A percentile compares a stretch with the other conserved stretches of the same genome.
Evolutionary conservation across 768 basidiomycete genomes (phyloP).

Genomic region (Boletus pseudopeckii): DNA sequence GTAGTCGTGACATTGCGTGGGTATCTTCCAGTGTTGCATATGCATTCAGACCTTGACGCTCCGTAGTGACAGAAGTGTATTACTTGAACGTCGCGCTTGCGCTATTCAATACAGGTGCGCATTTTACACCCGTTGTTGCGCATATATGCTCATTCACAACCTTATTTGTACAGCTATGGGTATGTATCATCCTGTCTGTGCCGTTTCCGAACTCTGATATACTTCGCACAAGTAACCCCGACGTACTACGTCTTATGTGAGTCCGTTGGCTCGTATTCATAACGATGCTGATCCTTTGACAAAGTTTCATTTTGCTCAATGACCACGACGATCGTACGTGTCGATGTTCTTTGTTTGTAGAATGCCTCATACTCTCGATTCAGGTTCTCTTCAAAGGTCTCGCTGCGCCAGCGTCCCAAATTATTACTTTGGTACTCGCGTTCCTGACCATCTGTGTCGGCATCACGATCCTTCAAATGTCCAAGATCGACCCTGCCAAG

Average conservation of each 20-base stretch:
- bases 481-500: constrained; percentile 83
- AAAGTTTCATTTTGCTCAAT: constrained; percentile 82
- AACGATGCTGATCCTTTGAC: neutral
- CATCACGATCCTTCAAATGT: constrained; percentile 94
- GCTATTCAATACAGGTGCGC: constrained; percentile 84
- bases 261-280: constrained; percentile 21
- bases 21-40: constrained; percentile 25
- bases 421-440: constrained; percentile 88
- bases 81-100: constrained; percentile 96
- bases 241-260: constrained; percentile 84
- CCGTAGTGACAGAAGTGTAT: constrained; percentile 81
- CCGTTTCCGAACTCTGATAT: constrained; percentile 13
- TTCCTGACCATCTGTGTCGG: constrained; percentile 91
- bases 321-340: constrained; percentile 72
- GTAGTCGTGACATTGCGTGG: constrained; percentile 76
- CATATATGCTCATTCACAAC: constrained; percentile 1
- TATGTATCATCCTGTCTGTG: constrained; percentile 29
- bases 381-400: constrained; percentile 91
- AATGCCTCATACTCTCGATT: constrained; percentile 2
- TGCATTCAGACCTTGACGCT: constrained; percentile 4
- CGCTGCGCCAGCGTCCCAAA: constrained; percentile 67
- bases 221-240: constrained; percentile 59
- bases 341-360: neutral
- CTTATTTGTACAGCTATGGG: constrained; percentile 54
- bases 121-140: neutral